Base-by-base conservation (phyloP, 768 basidiomycete genomes). In the Peribolospora baueri region DNA sequence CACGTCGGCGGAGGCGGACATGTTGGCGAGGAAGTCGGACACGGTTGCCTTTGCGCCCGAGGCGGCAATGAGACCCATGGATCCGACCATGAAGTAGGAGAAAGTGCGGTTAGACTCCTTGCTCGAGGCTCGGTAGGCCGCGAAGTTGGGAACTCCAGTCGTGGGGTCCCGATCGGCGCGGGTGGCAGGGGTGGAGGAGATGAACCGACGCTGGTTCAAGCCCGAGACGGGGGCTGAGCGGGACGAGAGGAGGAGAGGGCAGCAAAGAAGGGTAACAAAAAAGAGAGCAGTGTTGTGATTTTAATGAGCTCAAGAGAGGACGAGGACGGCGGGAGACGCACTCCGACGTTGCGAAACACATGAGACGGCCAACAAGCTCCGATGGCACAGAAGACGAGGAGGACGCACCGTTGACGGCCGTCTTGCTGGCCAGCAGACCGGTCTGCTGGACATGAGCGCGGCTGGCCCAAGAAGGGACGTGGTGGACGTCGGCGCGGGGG, bases 1-100 rank as follows among this genome's bases (percentile, higher is more conserved):
- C 53, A 98, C 91, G 66, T 98, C 93, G 42, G 91, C 88, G 45
- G 88, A 91, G 36, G 93, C 93, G 53, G 85, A 76, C 87, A 98
- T 91, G 59, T 86, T 88, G 65, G 81, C 77, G 58, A 98, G 74
- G 71, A 97, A 90, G 69, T 91, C 90, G 58, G 84, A 77, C 61
- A 97, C 80, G 61, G 81, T 79, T 41, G 86, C 85, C 72, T 97
- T 91, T 62, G 90, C 90, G 57, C 78, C 85, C 14, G 86, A 86
- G 54, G 91, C 93, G 59, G 85, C 80, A 68, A 98, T 76, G 64
- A 93, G 76, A 65, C 93, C 93, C 64, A 95, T 75, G 46, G 86
- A 65, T 13, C 71, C 71, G 62, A 72, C 68, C 65, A 69, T 68
- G 61, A 72, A 72, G 66, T 72, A 72, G 36, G 65, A 66, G 51